Evolutionary conservation across 2,329 filamentous ascomycete genomes (phyloP).

Genomic region (Talaromyces piceae): DNA sequence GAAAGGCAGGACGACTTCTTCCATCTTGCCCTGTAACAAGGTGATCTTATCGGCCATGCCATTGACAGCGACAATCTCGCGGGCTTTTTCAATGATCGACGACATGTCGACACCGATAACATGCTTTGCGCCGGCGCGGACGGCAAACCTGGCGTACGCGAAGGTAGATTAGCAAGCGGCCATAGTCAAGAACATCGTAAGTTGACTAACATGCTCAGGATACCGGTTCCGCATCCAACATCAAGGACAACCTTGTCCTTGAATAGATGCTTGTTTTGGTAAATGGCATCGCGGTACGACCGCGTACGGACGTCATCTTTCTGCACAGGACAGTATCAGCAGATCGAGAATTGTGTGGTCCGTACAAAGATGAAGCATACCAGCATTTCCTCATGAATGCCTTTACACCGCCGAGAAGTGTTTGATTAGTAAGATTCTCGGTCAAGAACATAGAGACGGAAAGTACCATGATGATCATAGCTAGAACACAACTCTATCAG

Average conservation of each 20-base stretch:
- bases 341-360: neutral
- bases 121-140: slow-evolving; percentile 92
- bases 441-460: slow-evolving; percentile 5
- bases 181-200: neutral
- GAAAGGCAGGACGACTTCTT: slow-evolving; percentile 89
- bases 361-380: slow-evolving; percentile 45
- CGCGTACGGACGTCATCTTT: slow-evolving; percentile 97
- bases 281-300: slow-evolving; percentile 97
- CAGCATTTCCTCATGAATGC: slow-evolving; percentile 97
- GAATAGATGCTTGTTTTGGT: slow-evolving; percentile 82
- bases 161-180: neutral
- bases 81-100: slow-evolving; percentile 97
- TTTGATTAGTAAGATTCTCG: slow-evolving; percentile 12
- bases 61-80: slow-evolving; percentile 87
- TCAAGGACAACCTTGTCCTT: slow-evolving; percentile 80
- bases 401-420: slow-evolving; percentile 39
- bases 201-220: slow-evolving; percentile 79
- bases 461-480: slow-evolving; percentile 92
- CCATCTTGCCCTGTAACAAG: slow-evolving; percentile 98
- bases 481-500: slow-evolving; percentile 41
- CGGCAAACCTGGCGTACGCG: slow-evolving; percentile 70
- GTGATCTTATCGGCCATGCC: slow-evolving; percentile 95
- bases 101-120: slow-evolving; percentile 99
- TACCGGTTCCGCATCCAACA: slow-evolving; percentile 89
- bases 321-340: slow-evolving; percentile 39